Conservation (phyloP, 129 eudicot species). For the Centaurea solstitialis region DNA sequence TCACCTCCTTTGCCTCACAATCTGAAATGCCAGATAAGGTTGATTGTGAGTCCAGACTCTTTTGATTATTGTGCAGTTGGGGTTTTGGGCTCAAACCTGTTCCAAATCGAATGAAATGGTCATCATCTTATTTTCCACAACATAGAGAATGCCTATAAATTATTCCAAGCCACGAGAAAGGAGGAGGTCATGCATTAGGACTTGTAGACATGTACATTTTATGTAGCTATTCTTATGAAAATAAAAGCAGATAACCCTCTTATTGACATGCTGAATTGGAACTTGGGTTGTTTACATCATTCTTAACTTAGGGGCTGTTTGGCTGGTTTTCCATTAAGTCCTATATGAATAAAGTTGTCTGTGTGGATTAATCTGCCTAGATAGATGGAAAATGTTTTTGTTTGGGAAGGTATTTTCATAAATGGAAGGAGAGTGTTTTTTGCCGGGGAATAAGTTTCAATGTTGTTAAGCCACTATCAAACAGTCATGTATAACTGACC, state of each 20-base stretch:
- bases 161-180: neutral
- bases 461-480: too few species aligned
- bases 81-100: constrained; percentile 41
- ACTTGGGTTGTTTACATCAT: too few species aligned
- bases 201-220: neutral
- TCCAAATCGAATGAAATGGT: constrained; percentile 8
- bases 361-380: too few species aligned
- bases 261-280: neutral
- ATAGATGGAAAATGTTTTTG: too few species aligned
- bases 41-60: constrained; percentile 26
- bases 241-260: neutral
- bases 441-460: too few species aligned
- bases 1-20: constrained; percentile 36
- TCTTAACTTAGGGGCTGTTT: too few species aligned
- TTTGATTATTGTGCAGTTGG: constrained; percentile 32
- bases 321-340: too few species aligned
- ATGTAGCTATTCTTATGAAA: neutral
- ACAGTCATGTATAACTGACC: too few species aligned
- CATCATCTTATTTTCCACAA: neutral
- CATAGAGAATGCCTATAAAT: neutral
- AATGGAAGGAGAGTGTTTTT: too few species aligned
- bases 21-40: constrained; percentile 26
- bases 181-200: neutral
- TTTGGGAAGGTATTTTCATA: too few species aligned
- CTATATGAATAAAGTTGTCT: too few species aligned